Evolutionary conservation across 1,284 basidiomycete genomes (phyloP), one percentile per base, ranked within the genome.

Genomic region (Baeospora myosura): DNA sequence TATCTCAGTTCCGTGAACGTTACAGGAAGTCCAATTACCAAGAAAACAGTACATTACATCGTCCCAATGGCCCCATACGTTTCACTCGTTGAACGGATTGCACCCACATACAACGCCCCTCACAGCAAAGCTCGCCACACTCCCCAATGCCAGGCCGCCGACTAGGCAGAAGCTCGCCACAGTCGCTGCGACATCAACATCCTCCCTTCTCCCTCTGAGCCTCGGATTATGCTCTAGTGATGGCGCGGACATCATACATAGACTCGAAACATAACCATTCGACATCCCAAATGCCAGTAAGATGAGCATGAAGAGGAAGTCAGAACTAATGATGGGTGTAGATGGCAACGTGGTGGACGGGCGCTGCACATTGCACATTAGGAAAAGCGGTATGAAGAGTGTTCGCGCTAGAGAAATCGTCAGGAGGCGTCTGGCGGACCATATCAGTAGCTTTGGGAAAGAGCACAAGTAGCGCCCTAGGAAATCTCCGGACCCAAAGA

Each of bases 181-280:
- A 0, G 84, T 86, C 3, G 88, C 88, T 3, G 88, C 88, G 16
- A 87, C 71, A 52, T 92, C 89, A 23, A 90, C 81, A 53, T 93
- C 86, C 41, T 86, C 78, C 53, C 60, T 71, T 50, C 72, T 64
- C 3, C 79, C 76, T 49, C 71, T 69, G 35, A 89, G 58, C 39
- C 71, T 65, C 10, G 76, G 75, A 53, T 89, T 89, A 55, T 86
- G 82, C 49, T 81, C 72, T 3, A 84, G 56, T 3, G 82, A 87
- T 3, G 84, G 71, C 5, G 78, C 84, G 22, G 80, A 68, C 65
- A 89, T 84, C 71, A 87, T 75, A 52, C 74, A 78, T 45, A 81
- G 52, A 45, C 77, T 82, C 12, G 77, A 74, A 20, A 84, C 60
- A 52, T 81, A 90, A 45, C 37, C 40, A 43, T 25, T 43, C 20